Percentiles rank a stretch among this genome's conserved stretches.
Conservation (phyloP, 345 rosid genomes). For the Dovyalis caffra region DNA sequence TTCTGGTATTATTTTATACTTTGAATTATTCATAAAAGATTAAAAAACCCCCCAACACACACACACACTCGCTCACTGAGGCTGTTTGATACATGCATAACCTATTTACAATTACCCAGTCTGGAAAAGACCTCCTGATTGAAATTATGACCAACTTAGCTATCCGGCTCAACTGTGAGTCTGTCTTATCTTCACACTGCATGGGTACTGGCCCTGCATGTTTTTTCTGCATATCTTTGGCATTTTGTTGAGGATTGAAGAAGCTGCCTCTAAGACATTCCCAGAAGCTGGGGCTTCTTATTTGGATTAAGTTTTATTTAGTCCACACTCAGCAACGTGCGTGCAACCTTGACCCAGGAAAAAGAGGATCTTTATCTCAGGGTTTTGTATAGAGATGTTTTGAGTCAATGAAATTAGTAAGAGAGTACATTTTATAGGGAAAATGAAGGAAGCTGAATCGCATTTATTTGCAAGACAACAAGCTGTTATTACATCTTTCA, state of each 20-base stretch:
- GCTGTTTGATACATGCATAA: background rate
- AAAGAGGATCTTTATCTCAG: background rate
- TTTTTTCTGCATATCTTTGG: background rate
- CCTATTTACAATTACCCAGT: background rate
- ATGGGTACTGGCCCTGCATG: background rate
- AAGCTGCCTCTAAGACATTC: background rate
- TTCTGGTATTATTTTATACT: background rate
- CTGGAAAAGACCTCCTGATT: background rate
- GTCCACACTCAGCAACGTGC: background rate
- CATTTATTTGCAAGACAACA: slow-evolving; percentile 33
- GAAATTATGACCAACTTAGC: background rate
- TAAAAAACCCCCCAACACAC: background rate
- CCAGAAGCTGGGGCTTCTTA: background rate
- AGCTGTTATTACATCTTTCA: slow-evolving; percentile 44
- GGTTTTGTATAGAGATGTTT: too few relatives aligned
- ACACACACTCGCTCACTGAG: background rate
- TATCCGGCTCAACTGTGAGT: background rate
- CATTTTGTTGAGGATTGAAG: background rate
- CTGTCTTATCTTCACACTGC: background rate
- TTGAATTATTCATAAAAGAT: background rate
- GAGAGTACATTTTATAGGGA: background rate
- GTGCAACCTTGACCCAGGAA: background rate
- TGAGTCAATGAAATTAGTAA: background rate
- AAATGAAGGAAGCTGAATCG: background rate
- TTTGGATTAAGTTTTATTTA: background rate